Base-by-base conservation (phyloP, 2,329 filamentous ascomycete species). In the Apiospora hydei region DNA sequence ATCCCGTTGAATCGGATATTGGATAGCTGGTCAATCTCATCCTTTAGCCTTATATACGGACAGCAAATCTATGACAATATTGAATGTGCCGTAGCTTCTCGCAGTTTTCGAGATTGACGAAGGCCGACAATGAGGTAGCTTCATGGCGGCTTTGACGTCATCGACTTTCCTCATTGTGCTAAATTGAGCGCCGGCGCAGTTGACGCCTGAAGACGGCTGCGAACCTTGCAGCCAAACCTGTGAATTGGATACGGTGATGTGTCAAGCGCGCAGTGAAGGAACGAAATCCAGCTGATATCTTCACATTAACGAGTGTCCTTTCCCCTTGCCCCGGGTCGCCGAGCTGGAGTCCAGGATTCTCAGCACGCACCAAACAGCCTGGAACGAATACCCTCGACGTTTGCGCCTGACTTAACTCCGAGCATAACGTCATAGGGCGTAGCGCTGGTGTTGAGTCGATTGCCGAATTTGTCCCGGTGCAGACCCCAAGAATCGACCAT, bases 391-490 rank as follows among this genome's bases (percentile, higher is more conserved):
- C 5, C 26, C 34, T 38, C 7, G 34, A 38, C 34, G 34, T 13
- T 64, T 38, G 16, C 53, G 53, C 30, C 53, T 30, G 53, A 41
- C 8, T 41, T 64, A 64, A 14, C 57, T 64, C 57, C 57, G 57
- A 13, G 11, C 7, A 11, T 64, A 64, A 64, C 57, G 57, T 64
- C 57, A 64, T 41, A 64, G 57, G 57, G 57, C 34, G 57, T 64
- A 64, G 53, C 26, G 30, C 30, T 61, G 38, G 49, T 13, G 18
- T 4, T 4, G 30, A 18, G 16, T 10, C 30, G 21, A 61, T 38
- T 41, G 57, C 57, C 57, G 57, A 64, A 64, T 41, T 64, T 64
- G 57, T 64, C 34, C 57, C 57, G 57, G 18, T 41, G 10, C 34
- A 64, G 57, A 64, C 57, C 53, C 53, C 30, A 41, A 64, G 34